Percentiles rank a stretch among this genome's conserved stretches.
These are phyloP conservation scores for Erodium trifolium DNA, from an alignment of 441 rosid species.

Conservation along the genomic window DNA sequence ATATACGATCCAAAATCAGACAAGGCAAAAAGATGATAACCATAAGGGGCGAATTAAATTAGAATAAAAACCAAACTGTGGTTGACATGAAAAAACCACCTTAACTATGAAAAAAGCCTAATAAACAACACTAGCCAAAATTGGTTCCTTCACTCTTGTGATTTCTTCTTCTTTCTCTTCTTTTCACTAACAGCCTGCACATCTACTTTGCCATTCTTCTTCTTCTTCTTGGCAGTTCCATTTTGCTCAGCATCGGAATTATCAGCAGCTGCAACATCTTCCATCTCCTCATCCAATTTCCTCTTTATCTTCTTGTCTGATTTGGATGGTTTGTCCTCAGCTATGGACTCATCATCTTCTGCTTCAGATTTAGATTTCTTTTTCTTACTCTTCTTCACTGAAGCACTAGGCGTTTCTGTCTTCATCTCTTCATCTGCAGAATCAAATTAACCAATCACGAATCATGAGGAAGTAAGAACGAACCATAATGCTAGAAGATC, in stretches of 20 bases:
- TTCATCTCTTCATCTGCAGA: slow-evolving; percentile 45
- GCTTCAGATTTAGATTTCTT: slow-evolving; percentile 40
- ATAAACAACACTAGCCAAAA: neutral
- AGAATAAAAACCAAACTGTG: neutral
- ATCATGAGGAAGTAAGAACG: too few species aligned
- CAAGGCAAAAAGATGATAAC: neutral
- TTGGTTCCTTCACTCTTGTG: neutral
- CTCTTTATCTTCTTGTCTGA: slow-evolving; percentile 54
- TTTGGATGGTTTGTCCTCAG: slow-evolving; percentile 34
- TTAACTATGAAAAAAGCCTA: neutral
- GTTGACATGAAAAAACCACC: neutral
- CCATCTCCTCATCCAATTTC: slow-evolving; percentile 45
- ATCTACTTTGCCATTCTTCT: slow-evolving; percentile 37
- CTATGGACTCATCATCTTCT: slow-evolving; percentile 25
- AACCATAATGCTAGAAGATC: neutral
- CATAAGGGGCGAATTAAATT: neutral
- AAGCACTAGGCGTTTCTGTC: slow-evolving; percentile 26
- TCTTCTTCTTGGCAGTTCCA: slow-evolving; percentile 38
- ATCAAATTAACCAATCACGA: neutral
- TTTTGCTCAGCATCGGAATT: slow-evolving; percentile 36
- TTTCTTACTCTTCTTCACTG: slow-evolving; percentile 73
- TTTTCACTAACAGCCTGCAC: neutral
- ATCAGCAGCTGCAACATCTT: slow-evolving; percentile 27
- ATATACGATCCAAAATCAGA: too few species aligned
- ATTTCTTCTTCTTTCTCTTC: slow-evolving; percentile 1